Base-by-base conservation (phyloP, 345 rosid species). In the Atalantia buxifolia region DNA sequence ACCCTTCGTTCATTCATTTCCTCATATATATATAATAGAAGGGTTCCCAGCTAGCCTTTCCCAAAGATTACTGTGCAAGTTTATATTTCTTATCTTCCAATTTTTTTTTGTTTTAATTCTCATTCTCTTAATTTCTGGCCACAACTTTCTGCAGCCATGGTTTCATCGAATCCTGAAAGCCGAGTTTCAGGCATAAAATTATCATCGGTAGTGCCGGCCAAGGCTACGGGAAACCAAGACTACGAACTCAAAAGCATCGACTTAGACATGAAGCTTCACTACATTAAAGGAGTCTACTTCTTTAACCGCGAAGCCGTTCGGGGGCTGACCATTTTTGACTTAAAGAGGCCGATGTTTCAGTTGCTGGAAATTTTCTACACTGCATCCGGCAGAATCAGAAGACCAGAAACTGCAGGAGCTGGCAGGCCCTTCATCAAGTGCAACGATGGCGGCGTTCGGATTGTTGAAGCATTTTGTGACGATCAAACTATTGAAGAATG, bases 241-340 rank as follows among this genome's bases (percentile, higher is more conserved):
- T 84, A 80, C 1, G 66, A 70, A 27, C 89, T 92, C 7, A 80
- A 88, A 2, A 56, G 84, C 85, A 76, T 87, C 77, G 98, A 92
- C 89, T 85, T 94, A 36, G 91, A 87, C 77, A 42, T 94, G 87
- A 94, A 94, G 81, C 92, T 94, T 25, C 97, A 94, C 78, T 91
- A 90, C 78, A 74, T 94, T 35, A 86, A 76, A 77, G 92, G 88
- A 0, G 86, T 92, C 19, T 94, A 94, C 84, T 84, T 90, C 80
- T 90, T 94, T 83, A 48, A 64, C 33, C 28, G 67, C 10, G 83
- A 86, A 36, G 84, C 87, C 27, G 80, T 66, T 12, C 67, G 66
- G n/a, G 90, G 78, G 4, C 79, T 93, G 45, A 76, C 88, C 4
- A 78, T 77, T 1, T 10, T 42, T 6, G 85, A 88, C 73, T 38